A percentile compares a stretch with the other conserved stretches of the same genome.
Conservation (phyloP, 2,329 filamentous ascomycete species). For the Calonectria crousiana region DNA sequence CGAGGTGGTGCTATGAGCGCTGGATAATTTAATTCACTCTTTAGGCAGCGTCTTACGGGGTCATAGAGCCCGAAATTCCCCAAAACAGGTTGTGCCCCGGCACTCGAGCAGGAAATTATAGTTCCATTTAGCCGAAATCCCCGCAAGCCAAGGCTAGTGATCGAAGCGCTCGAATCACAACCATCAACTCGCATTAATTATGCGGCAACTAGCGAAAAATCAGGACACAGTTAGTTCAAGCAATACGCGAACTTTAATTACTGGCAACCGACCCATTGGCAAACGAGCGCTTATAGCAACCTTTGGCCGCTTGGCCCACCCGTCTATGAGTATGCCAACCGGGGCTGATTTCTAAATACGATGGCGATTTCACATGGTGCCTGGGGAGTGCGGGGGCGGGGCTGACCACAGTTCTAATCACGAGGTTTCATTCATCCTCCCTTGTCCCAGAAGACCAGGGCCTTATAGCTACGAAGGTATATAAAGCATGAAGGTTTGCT, state of each 20-base stretch:
- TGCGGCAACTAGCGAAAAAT: neutral
- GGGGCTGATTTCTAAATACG: neutral
- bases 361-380: neutral
- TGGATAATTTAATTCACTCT: neutral
- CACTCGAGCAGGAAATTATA: neutral
- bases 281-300: constrained; percentile 14
- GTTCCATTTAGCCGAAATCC: constrained; percentile 11
- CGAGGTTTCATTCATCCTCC: neutral
- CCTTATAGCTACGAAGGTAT: neutral
- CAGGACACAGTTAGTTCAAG: neutral
- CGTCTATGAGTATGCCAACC: neutral
- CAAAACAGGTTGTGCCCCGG: neutral
- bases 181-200: neutral
- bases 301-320: neutral
- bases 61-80: neutral
- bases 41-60: neutral
- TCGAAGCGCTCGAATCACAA: constrained; percentile 25
- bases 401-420: neutral
- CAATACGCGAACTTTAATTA: constrained; percentile 6
- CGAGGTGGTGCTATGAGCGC: neutral
- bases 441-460: neutral
- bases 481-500: neutral
- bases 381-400: constrained; percentile 6
- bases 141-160: constrained; percentile 7
- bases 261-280: constrained; percentile 13